Percentiles rank a stretch among this genome's conserved stretches.
Evolutionary conservation across 352 stramenopile species (phyloP).

Genomic region (Elongisporangium prolatum): DNA sequence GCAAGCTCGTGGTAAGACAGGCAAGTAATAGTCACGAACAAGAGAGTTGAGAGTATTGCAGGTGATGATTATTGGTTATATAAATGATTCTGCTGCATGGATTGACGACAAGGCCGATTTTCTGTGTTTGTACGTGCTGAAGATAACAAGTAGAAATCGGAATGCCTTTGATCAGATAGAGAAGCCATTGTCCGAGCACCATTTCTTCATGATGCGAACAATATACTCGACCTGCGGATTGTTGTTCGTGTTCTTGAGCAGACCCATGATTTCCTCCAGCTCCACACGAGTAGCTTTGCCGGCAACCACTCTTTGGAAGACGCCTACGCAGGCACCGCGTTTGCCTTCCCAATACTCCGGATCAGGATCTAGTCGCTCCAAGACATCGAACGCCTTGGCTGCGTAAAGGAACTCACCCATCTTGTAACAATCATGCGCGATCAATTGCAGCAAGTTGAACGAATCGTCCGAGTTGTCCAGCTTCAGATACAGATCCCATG

Average conservation of each 20-base stretch:
- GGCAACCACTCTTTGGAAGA: conserved; percentile 93
- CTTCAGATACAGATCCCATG: conserved; percentile 96
- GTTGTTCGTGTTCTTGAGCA: conserved; percentile 89
- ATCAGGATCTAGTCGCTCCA: conserved; percentile 93
- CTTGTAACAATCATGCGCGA: conserved; percentile 97
- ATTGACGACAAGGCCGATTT: background rate
- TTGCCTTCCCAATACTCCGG: conserved; percentile 97
- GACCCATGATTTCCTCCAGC: conserved; percentile 88
- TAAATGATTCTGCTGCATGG: background rate
- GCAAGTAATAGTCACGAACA: conserved; percentile 8
- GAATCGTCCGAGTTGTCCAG: conserved; percentile 94
- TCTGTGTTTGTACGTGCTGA: conserved; percentile 3
- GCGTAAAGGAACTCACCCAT: conserved; percentile 96
- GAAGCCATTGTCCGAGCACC: conserved; percentile 88
- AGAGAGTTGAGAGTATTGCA: background rate
- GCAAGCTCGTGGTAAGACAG: conserved; percentile 33
- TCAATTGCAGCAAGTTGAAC: conserved; percentile 95
- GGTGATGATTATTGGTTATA: background rate
- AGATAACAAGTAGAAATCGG: conserved; percentile 2
- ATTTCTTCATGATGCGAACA: conserved; percentile 95
- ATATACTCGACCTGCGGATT: conserved; percentile 96
- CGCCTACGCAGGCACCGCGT: conserved; percentile 91
- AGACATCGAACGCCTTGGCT: conserved; percentile 93
- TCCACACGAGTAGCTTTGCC: conserved; percentile 87
- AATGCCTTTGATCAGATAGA: conserved; percentile 37